Conservation (phyloP, 2,329 filamentous ascomycete genomes). For the Colletotrichum tabaci region DNA sequence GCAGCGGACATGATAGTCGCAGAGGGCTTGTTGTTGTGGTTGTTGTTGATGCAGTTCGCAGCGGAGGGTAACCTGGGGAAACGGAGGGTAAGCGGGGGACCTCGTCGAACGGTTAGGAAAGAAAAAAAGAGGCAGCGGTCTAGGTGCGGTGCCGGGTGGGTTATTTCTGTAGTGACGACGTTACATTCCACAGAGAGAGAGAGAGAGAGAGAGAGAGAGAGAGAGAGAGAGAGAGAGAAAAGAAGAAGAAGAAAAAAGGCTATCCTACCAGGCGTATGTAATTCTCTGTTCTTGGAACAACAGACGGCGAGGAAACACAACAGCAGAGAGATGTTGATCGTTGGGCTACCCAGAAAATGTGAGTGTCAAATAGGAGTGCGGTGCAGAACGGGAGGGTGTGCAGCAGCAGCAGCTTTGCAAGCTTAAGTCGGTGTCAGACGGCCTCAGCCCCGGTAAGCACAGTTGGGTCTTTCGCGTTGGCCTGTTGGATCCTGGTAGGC, state of each 20-base stretch:
- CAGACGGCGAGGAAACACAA: slow-evolving; percentile 33
- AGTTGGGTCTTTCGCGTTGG: background rate
- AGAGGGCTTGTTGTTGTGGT: slow-evolving; percentile 50
- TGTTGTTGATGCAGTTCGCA: slow-evolving; percentile 39
- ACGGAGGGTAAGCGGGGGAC: slow-evolving; percentile 33
- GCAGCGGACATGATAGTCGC: slow-evolving; percentile 63
- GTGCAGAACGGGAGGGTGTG: slow-evolving; percentile 40
- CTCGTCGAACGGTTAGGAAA: slow-evolving; percentile 14
- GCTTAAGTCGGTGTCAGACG: slow-evolving; percentile 41
- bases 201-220: no score
- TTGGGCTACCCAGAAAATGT: slow-evolving; percentile 33
- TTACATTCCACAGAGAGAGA: slow-evolving; percentile 35
- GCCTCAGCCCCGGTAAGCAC: slow-evolving; percentile 32
- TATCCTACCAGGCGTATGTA: slow-evolving; percentile 30
- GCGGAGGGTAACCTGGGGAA: slow-evolving; percentile 35
- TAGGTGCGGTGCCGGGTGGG: slow-evolving; percentile 6
- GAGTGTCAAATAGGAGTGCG: slow-evolving; percentile 34
- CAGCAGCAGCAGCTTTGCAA: slow-evolving; percentile 28
- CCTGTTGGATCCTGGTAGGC: background rate
- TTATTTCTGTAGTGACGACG: slow-evolving; percentile 35
- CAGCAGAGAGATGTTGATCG: slow-evolving; percentile 36
- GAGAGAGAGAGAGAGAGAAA: no score
- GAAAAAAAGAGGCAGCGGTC: background rate
- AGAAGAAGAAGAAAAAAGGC: background rate
- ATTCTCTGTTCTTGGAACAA: slow-evolving; percentile 39